phyloP scores from a whole-genome alignment of 2,329 filamentous ascomycete genomes.

The Claviceps maximensis region DNA sequence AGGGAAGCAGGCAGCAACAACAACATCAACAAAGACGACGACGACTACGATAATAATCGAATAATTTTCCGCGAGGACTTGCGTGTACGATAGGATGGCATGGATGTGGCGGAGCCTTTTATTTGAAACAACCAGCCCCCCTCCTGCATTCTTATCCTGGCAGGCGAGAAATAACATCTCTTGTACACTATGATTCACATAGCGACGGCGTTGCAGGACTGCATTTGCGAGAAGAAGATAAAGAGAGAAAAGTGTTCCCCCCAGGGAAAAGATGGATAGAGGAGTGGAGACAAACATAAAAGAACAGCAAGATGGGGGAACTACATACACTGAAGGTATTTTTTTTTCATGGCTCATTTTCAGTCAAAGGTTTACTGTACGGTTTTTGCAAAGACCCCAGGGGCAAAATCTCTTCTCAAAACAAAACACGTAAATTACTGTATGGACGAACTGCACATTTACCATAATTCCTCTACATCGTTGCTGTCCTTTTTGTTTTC shows the following conservation, averaged over 20 bases:
- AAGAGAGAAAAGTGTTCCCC: neutral
- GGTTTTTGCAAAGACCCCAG: no score
- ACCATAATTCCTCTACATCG: neutral
- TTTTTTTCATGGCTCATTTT: neutral
- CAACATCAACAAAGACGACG: neutral
- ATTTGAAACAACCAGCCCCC: no score
- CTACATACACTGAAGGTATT: neutral
- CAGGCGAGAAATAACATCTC: neutral
- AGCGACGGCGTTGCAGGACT: slow-evolving; percentile 29
- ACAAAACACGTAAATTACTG: neutral
- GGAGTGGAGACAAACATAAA: neutral
- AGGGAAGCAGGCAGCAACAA: neutral
- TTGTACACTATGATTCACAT: slow-evolving; percentile 29
- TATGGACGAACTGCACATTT: neutral
- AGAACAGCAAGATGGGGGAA: neutral
- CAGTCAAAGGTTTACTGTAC: no score
- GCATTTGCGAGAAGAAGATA: slow-evolving; percentile 11
- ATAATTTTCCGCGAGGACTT: no score
- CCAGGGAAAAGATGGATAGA: slow-evolving; percentile 1
- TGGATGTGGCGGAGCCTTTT: no score
- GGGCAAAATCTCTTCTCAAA: slow-evolving; percentile 4
- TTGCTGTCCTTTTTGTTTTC: neutral
- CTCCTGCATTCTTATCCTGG: neutral
- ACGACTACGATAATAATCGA: neutral
- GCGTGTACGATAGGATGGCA: neutral